Evolutionary conservation across 2,329 filamentous ascomycete species (phyloP), one percentile per base, ranked within the genome.

Genomic region (Phialophora verrucosa): DNA sequence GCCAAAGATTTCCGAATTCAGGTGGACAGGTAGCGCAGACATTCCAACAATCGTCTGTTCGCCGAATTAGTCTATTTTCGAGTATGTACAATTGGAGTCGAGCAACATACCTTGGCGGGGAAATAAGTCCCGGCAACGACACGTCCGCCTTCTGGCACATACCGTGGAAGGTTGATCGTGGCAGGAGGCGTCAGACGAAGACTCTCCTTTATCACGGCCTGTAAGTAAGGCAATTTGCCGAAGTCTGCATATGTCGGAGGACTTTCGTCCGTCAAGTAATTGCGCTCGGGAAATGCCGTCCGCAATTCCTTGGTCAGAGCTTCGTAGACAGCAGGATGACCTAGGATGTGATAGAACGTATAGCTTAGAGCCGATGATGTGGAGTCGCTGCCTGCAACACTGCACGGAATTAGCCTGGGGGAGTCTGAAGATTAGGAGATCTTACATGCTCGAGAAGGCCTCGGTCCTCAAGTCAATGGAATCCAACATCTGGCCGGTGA

Each of bases 181-280:
- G 55, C 55, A 20, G 55, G 55, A 20, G 55, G 55, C 12, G 55
- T 58, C 55, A 58, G 55, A 27, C 55, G 55, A 31, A 58, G 55
- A 44, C 55, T 58, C 55, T 58, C 55, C 17, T 58, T 58, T 17
- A 58, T 58, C 35, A 58, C 55, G 5, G 55, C 55, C 47, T 58
- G 55, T n/a, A 58, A 14, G 35, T 58, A 58, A 4, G 55, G 55
- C 23, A 58, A 20, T 58, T 58, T 58, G 38, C 55, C 55, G 25
- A 58, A 47, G 23, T 58, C 55, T 11, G 55, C 55, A n/a, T 58
- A 58, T 42, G 55, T 58, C 14, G 55, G 55, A 4, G 55, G 55
- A 31, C 17, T 44, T 7, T 44, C 38, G 38, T 44, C 38, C 38
- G 38, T 44, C 17, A 44, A 7, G 38, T 44, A 44, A 20, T 44